A percentile compares a stretch with the other conserved stretches of the same genome.
Conservation (phyloP, 345 rosid genomes). For the Gossypium bickii region DNA sequence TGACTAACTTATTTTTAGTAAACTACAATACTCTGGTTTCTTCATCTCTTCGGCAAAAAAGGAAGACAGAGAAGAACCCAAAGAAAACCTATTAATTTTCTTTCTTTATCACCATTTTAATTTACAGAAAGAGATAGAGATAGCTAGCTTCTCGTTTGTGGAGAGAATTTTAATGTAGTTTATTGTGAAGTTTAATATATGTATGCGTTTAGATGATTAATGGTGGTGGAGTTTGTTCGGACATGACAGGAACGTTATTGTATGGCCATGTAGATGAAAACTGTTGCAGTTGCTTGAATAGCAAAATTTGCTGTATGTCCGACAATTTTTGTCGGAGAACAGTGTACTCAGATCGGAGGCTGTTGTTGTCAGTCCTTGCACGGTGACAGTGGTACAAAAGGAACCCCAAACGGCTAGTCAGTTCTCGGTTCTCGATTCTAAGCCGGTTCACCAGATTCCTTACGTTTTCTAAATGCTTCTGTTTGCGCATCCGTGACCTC, state of each 20-base stretch:
- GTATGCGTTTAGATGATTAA: conserved; percentile 32
- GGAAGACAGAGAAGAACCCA: background rate
- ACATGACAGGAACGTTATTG: conserved; percentile 32
- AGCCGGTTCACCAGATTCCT: conserved; percentile 64
- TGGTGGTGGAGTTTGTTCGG: conserved; percentile 43
- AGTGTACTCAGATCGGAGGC: conserved; percentile 50
- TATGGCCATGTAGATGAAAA: conserved; percentile 50
- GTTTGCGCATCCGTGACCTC: conserved; percentile 79
- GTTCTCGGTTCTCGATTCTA: conserved; percentile 58
- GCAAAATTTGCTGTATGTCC: conserved; percentile 43
- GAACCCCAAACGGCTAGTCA: conserved; percentile 53
- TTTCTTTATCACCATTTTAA: background rate
- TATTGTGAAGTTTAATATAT: conserved; percentile 8
- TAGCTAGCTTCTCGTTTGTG: background rate
- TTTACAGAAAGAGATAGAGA: conserved; percentile 16
- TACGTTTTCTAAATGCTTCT: conserved; percentile 66
- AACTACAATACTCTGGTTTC: conserved; percentile 16
- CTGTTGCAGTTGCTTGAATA: conserved; percentile 55
- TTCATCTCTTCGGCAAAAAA: conserved; percentile 15
- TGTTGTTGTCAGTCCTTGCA: conserved; percentile 47
- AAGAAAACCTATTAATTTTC: conserved; percentile 15
- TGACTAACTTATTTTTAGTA: conserved; percentile 14
- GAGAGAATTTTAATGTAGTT: conserved; percentile 7
- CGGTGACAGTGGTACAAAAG: conserved; percentile 39
- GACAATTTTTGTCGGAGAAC: conserved; percentile 52